Evolutionary conservation across 768 basidiomycete species (phyloP).

Genomic region (Tylopilus balloui): DNA sequence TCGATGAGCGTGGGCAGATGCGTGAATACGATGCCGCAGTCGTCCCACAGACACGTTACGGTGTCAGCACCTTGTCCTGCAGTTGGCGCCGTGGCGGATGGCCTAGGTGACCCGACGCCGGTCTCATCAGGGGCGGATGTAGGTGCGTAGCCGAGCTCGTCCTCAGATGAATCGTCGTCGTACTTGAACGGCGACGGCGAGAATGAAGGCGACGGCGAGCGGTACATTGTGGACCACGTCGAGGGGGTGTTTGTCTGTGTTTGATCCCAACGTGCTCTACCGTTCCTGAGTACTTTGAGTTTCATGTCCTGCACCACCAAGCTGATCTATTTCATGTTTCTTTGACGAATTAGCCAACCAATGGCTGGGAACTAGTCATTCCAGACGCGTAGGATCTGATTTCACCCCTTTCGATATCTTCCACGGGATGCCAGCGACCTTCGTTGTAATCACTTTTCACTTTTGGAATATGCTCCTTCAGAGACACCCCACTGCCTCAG

Average conservation of each 20-base stretch:
- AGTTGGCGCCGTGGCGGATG: slow-evolving; percentile 17
- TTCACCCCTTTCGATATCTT: slow-evolving; percentile 8
- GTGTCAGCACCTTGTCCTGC: slow-evolving; percentile 42
- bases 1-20: slow-evolving; percentile 72
- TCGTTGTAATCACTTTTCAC: neutral
- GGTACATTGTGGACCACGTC: slow-evolving; percentile 30
- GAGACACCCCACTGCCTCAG: neutral
- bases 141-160: slow-evolving; percentile 19
- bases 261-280: slow-evolving; percentile 1
- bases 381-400: too few species aligned
- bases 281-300: too few species aligned
- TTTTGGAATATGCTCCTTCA: slow-evolving; percentile 2
- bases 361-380: too few species aligned
- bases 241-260: slow-evolving; percentile 18
- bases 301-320: too few species aligned
- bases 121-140: slow-evolving; percentile 13
- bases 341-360: too few species aligned
- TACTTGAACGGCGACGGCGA: slow-evolving; percentile 30
- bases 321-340: too few species aligned
- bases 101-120: slow-evolving; percentile 18
- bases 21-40: slow-evolving; percentile 69
- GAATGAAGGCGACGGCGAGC: slow-evolving; percentile 39
- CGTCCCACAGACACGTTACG: slow-evolving; percentile 80
- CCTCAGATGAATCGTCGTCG: slow-evolving; percentile 26
- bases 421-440: slow-evolving; percentile 5